Base-by-base conservation (phyloP, 148 eudicot species). In the Vaccinium vitisidaea region DNA sequence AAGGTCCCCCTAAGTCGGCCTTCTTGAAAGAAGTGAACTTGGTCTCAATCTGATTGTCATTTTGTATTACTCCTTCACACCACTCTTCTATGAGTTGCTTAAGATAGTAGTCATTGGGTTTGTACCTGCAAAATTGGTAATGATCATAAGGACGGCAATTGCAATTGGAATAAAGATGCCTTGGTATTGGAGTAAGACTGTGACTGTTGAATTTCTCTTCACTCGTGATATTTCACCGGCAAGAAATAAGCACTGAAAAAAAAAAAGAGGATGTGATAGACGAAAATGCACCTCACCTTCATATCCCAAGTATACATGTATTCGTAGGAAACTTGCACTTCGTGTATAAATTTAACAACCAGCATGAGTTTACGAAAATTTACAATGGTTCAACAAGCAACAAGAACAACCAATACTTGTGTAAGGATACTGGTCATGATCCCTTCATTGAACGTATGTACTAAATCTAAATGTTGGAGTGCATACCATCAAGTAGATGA, bases 71-170 rank as follows among this genome's bases (percentile, higher is more conserved):
- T 30, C 94, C 99, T 93, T 96, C 99, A 86, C 98, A 94, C 99
- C 99, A 96, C 89, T 96, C 98, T 88, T 93, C 99, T 84, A 96
- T 88, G 79, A 96, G 95, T 88, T 90, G 95, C 88, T 96, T 94
- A 77, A 96, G 98, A 92, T 90, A 93, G 87, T 94, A 91, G 87
- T 96, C 99, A 85, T 94, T 94, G 84, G 99, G 70, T 85, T 90
- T 96, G 77, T 90, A 95, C 89, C 99, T 96, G 91, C 80, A 77
- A 48, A 74, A 83, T 55, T 16, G 58, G n/a, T 23, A 58, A 48
- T 61, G 27, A 79, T 75, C 58, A 65, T 74, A 76, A 53, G 54
- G 79, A 52, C 13, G 3, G 46, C n/a, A 18, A 32, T 18, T 18
- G 27, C 53, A 50, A 50, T 80, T 16, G 13, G 70, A 63, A 63